Evolutionary conservation across 139 green algal species (phyloP), one percentile per base, ranked within the genome.

Genomic region (Coccomyxa sp.): DNA sequence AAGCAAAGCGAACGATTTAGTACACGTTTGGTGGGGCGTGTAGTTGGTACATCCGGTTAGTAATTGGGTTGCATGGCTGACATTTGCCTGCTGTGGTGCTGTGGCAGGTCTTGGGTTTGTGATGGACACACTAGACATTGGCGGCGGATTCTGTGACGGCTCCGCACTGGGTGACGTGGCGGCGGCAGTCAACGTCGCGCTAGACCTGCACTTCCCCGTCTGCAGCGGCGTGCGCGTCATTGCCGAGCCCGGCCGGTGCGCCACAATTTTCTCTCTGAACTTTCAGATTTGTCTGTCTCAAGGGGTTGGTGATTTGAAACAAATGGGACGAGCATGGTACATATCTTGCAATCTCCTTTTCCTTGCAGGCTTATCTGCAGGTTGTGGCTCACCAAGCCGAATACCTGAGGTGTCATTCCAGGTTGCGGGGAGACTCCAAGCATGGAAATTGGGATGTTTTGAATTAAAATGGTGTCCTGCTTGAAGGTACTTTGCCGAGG

Each of bases 111-210:
- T 95, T 51, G 96, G 96, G 67, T 95, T 95, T 85, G 67, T 88
- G 45, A 97, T 99, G 94, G 87, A 92, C 67, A 83, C 98, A 77
- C 90, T 99, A 57, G 97, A 99, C 89, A 95, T 99, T 79, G 97
- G 97, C 60, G 97, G 97, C 74, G 97, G 97, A 76, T 99, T 99
- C 90, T 94, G 89, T 31, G 88, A 86, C 57, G 95, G 91, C 76
- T 87, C 90, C 38, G 93, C 76, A 82, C 89, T 96, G 80, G 90
- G 91, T 68, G 90, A 90, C 51, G 94, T 97, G 25, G 92, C 95
- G 17, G 80, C 84, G 63, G 93, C 92, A 13, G 93, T 99, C 83
- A 98, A 98, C 84, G 79, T 83, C 10, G 93, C 95, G 0, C 85
- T 99, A 7, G 96, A 94, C 3, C 76, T 84, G 79, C 84, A 95